Conservation (phyloP, 2,329 filamentous ascomycete species). For the Fusarium xyrophilum region DNA sequence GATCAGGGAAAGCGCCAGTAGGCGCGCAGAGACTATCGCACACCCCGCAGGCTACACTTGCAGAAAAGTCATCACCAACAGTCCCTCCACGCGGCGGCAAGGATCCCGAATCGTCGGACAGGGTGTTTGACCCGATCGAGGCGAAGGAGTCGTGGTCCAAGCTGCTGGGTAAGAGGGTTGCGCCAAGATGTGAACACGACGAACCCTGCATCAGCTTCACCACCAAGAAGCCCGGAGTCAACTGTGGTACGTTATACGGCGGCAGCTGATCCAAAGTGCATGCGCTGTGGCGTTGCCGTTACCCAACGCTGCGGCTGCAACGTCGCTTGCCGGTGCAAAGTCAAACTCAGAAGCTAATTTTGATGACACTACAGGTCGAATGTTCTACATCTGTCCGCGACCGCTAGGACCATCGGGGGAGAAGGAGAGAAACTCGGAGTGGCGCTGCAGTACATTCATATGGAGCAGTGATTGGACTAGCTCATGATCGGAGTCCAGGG, state of each 20-base stretch:
- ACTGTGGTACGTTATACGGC: slow-evolving; percentile 63
- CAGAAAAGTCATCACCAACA: background rate
- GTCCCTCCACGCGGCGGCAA: background rate
- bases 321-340: background rate
- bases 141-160: slow-evolving; percentile 86
- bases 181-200: slow-evolving; percentile 84
- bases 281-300: slow-evolving; percentile 16
- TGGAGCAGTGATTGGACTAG: slow-evolving; percentile 67
- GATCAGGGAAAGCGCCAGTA: background rate
- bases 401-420: slow-evolving; percentile 85
- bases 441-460: slow-evolving; percentile 87
- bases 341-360: slow-evolving; percentile 25
- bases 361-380: slow-evolving; percentile 54
- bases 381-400: slow-evolving; percentile 69
- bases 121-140: slow-evolving; percentile 71
- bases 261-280: slow-evolving; percentile 3
- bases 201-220: slow-evolving; percentile 84
- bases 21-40: background rate
- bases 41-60: background rate
- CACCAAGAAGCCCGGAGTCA: slow-evolving; percentile 89
- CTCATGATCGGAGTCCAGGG: slow-evolving; percentile 2
- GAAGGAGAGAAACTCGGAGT: slow-evolving; percentile 84
- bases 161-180: slow-evolving; percentile 75
- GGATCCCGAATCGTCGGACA: slow-evolving; percentile 42
- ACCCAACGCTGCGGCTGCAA: slow-evolving; percentile 5